phyloP scores from a whole-genome alignment of 2,329 filamentous ascomycete genomes.

The Scedosporium aurantiacum region DNA sequence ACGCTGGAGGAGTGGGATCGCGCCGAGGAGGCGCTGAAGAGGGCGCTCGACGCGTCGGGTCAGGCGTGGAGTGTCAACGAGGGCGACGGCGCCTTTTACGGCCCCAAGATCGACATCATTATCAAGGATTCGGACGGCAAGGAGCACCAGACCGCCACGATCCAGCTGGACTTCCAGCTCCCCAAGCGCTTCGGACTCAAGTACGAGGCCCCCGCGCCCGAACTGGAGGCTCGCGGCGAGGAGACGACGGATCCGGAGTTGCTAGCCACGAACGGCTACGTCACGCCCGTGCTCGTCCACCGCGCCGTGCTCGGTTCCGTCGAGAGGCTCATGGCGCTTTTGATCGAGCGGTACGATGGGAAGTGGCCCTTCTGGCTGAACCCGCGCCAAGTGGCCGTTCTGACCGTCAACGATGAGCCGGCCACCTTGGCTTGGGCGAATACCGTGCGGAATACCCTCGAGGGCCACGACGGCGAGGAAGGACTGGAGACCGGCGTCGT shows the following conservation, averaged over 20 bases:
- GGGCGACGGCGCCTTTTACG: constrained; percentile 83
- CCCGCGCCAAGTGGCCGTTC: constrained; percentile 62
- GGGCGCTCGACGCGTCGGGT: constrained; percentile 52
- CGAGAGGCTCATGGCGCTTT: constrained; percentile 71
- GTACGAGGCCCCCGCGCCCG: constrained; percentile 60
- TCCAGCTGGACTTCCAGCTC: constrained; percentile 83
- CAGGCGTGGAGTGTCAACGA: constrained; percentile 64
- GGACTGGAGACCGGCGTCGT: constrained; percentile 4
- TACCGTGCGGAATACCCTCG: constrained; percentile 35
- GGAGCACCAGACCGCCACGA: constrained; percentile 79
- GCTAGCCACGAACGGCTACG: constrained; percentile 43
- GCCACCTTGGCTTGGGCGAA: constrained; percentile 40
- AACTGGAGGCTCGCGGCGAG: constrained; percentile 43
- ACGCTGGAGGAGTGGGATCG: constrained; percentile 50
- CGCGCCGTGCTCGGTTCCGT: constrained; percentile 75
- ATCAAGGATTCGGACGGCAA: constrained; percentile 71
- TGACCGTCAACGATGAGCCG: constrained; percentile 57
- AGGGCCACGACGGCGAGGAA: constrained; percentile 19
- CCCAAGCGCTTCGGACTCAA: constrained; percentile 70
- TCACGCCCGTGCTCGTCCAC: constrained; percentile 69
- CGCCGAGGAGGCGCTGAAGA: constrained; percentile 28
- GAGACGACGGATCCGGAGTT: constrained; percentile 35
- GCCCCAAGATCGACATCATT: constrained; percentile 84
- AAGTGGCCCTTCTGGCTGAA: constrained; percentile 84
- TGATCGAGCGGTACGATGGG: constrained; percentile 74